A percentile compares a stretch with the other conserved stretches of the same genome.
Conservation (phyloP, 129 eudicot species). For the Erigeron canadensis region DNA sequence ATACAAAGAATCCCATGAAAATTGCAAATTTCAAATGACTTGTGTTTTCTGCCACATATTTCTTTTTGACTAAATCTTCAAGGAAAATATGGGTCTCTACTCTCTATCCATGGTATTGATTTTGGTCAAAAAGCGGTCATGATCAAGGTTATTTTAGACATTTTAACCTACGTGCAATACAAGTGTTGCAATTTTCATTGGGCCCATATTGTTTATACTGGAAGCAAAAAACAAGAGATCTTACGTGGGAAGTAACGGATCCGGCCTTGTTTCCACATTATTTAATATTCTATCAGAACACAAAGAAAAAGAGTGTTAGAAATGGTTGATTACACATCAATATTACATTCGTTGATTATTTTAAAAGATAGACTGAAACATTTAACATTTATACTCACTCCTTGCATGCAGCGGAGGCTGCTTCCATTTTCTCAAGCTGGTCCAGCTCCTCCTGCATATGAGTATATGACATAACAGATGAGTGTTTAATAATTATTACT, state of each 20-base stretch:
- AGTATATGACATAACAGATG: constrained; percentile 20
- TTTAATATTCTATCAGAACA: constrained; percentile 45
- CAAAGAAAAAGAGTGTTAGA: constrained; percentile 16
- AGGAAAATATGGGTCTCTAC: not conserved
- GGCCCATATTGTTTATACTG: not conserved
- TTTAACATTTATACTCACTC: constrained; percentile 58
- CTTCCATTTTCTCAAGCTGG: constrained; percentile 70
- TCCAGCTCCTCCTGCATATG: constrained; percentile 82
- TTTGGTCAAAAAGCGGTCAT: constrained; percentile 10
- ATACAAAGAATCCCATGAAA: too few species aligned
- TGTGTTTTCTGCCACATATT: not conserved
- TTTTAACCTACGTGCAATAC: not conserved
- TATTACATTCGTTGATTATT: not conserved
- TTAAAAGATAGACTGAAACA: not conserved
- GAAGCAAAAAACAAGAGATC: constrained; percentile 24
- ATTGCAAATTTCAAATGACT: not conserved
- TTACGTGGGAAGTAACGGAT: constrained; percentile 85
- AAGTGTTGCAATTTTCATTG: not conserved
- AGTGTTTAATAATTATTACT: constrained; percentile 5
- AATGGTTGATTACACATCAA: not conserved
- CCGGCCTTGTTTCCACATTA: constrained; percentile 68
- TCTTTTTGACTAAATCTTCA: too few species aligned
- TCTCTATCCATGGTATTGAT: not conserved
- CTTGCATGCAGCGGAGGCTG: constrained; percentile 76
- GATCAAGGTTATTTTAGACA: constrained; percentile 17